Evolutionary conservation across 768 basidiomycete species (phyloP), one percentile per base, ranked within the genome.

Genomic region (Mycena vulgaris): DNA sequence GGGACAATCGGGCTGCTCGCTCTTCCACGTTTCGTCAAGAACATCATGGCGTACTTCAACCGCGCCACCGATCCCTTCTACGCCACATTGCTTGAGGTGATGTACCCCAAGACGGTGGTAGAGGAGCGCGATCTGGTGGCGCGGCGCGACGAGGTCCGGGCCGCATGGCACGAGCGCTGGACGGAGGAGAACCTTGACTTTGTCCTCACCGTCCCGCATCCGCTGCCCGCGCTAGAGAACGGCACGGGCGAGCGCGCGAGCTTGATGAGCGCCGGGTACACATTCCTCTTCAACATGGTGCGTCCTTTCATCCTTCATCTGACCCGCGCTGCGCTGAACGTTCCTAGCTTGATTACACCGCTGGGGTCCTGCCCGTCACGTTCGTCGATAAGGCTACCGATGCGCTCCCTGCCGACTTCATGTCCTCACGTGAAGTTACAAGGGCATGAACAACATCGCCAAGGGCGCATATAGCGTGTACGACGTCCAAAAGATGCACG

Each of bases 231-330:
- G 0, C 79, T 90, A 25, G 84, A 86, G 49, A 84, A 89, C 59
- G 83, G 85, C 2, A 84, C 84, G 4, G 87, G 85, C 73, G 83
- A 80, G 73, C 85, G 86, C 68, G 85, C 86, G n/a, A 86, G 87
- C 19, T 82, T 89, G 74, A 85, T 88, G 79, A 88, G 89, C 49
- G 88, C 88, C 10, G 88, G 87, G 9, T 92, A 91, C 75, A 89
- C 91, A 0, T 88, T 89, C 74, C 74, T 93, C 35, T 94, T 91
- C 80, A 93, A 90, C 68, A 71, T 93, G 74, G 92, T 91, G 49
- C 49, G 89, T 83, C 14, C 40, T 47, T 63, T 23, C 21, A n/a
- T 66, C 30, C 9, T 45, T 70, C 63, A 23, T 17, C 37, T 9
- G 28, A 30, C 51, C 16, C 7, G 5, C n/a, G 40, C 37, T 49